Percentiles rank a stretch among this genome's conserved stretches.
Evolutionary conservation across 345 rosid genomes (phyloP).

Genomic region (Sisymbrium altissimum): DNA sequence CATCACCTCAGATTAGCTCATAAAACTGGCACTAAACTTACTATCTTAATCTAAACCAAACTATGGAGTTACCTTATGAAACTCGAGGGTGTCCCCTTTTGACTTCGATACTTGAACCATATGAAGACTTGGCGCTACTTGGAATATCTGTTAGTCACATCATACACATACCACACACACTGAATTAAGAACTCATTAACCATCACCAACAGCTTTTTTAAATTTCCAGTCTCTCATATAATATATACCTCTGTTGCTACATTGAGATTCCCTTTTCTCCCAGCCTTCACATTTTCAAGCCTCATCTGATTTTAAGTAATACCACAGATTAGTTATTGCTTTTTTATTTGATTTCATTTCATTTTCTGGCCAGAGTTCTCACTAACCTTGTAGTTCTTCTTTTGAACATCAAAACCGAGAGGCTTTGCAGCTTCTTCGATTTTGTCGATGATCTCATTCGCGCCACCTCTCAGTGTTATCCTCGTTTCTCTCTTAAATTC

Average conservation of each 20-base stretch:
- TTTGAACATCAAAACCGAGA: constrained; percentile 86
- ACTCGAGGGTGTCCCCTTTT: constrained; percentile 95
- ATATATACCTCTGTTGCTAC: constrained; percentile 80
- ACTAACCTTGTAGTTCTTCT: constrained; percentile 87
- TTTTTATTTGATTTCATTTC: background rate
- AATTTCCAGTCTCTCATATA: background rate
- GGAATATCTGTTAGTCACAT: constrained; percentile 57
- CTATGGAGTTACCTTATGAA: constrained; percentile 61
- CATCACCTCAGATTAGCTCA: constrained; percentile 3
- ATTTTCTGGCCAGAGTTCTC: background rate
- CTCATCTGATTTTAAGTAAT: constrained; percentile 53
- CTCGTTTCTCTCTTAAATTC: constrained; percentile 89
- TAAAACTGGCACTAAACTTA: background rate
- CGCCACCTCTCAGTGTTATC: constrained; percentile 74
- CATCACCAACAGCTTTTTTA: background rate
- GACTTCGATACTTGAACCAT: constrained; percentile 94
- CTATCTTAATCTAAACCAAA: background rate
- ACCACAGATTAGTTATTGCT: background rate
- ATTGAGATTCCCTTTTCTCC: constrained; percentile 91
- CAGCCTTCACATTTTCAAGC: constrained; percentile 86
- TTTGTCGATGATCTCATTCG: constrained; percentile 79
- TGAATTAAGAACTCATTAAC: background rate
- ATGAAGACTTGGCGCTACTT: constrained; percentile 93
- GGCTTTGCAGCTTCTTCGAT: constrained; percentile 92
- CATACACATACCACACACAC: background rate